phyloP scores from a whole-genome alignment of 2,329 filamentous ascomycete genomes.

The Colletotrichum spinosum region DNA sequence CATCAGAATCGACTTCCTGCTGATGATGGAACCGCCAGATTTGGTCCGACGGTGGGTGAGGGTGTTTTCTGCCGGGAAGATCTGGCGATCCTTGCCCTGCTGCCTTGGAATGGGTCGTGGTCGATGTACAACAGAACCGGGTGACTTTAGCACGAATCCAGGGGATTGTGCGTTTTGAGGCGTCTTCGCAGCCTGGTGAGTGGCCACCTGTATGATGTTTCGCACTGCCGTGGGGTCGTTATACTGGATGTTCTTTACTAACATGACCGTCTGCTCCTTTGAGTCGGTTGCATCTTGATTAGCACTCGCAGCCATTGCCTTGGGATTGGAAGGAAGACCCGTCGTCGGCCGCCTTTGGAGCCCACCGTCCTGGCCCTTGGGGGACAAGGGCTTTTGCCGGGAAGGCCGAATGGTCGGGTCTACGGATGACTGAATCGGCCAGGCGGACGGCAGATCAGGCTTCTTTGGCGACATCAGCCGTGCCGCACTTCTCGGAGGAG shows the following conservation, averaged over 20 bases:
- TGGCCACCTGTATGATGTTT: constrained; percentile 59
- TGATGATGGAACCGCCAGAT: constrained; percentile 60
- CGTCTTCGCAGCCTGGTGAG: constrained; percentile 45
- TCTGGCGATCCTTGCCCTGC: constrained; percentile 56
- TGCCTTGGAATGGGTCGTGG: constrained; percentile 68
- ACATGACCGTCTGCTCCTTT: constrained; percentile 63
- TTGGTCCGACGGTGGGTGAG: constrained; percentile 60
- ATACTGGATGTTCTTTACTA: constrained; percentile 67
- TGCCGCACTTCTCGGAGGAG: constrained; percentile 26
- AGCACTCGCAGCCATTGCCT: constrained; percentile 49
- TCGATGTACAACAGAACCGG: constrained; percentile 62
- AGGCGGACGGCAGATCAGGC: constrained; percentile 27
- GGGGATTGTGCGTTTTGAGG: constrained; percentile 12
- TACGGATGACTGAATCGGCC: constrained; percentile 47
- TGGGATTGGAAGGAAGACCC: constrained; percentile 62
- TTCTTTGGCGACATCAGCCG: constrained; percentile 24
- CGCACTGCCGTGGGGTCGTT: constrained; percentile 62
- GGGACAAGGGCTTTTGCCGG: constrained; percentile 43
- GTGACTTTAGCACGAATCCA: constrained; percentile 39
- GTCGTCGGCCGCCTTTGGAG: constrained; percentile 56
- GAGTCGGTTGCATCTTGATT: constrained; percentile 42
- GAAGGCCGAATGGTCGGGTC: constrained; percentile 47
- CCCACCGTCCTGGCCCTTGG: constrained; percentile 44
- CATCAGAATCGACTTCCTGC: constrained; percentile 58
- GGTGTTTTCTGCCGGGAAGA: constrained; percentile 59